Conservation (phyloP, 345 rosid species). For the Ceriops decandra region DNA sequence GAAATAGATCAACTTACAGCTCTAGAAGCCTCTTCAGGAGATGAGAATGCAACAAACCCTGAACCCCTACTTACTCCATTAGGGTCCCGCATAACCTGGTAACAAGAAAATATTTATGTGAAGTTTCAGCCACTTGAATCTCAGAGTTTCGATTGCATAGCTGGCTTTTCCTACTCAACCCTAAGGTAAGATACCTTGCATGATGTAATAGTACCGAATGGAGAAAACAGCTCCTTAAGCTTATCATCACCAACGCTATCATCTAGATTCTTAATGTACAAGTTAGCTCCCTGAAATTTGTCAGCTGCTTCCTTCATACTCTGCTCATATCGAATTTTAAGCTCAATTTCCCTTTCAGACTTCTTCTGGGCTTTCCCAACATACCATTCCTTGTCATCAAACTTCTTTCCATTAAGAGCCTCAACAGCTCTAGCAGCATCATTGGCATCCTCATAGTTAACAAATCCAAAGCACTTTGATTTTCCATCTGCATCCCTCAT, state of each 20-base stretch:
- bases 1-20: constrained; percentile 52
- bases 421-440: constrained; percentile 90
- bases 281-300: constrained; percentile 72
- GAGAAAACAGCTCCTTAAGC: constrained; percentile 74
- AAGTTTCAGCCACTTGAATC: background rate
- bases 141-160: background rate
- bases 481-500: constrained; percentile 84
- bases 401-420: constrained; percentile 68
- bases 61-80: constrained; percentile 75
- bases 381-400: constrained; percentile 86
- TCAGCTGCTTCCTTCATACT: constrained; percentile 80
- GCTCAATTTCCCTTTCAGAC: constrained; percentile 73
- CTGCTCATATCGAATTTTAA: constrained; percentile 69
- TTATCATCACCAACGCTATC: constrained; percentile 79
- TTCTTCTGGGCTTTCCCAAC: constrained; percentile 94
- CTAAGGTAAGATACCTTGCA: constrained; percentile 60
- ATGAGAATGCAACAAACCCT: constrained; percentile 75
- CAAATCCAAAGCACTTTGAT: constrained; percentile 88
- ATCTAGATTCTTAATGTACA: constrained; percentile 83
- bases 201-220: constrained; percentile 75
- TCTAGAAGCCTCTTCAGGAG: constrained; percentile 76
- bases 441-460: constrained; percentile 80
- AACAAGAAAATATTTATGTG: background rate
- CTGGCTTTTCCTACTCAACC: background rate
- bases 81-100: constrained; percentile 79